Base-by-base conservation (phyloP, 805 yeast genomes). In the Starmerella sirachaensis region DNA sequence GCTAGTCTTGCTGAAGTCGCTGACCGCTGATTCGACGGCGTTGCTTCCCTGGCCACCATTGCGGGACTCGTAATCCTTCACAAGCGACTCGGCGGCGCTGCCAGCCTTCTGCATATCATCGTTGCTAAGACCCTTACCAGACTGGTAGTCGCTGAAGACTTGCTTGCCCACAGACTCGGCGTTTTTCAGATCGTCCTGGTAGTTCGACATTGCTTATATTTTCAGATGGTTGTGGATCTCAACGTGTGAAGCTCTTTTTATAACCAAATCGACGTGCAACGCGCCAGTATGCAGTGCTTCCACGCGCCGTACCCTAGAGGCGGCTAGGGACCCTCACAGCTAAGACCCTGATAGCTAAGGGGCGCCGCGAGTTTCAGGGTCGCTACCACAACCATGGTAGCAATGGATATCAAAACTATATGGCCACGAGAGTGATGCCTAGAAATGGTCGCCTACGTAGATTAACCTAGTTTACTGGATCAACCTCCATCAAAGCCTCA, bases 401-500 rank as follows among this genome's bases (percentile, higher is more conserved):
- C n/a, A n/a, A n/a, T n/a, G n/a, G n/a, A n/a, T n/a, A n/a, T n/a
- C n/a, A n/a, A n/a, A n/a, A n/a, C n/a, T n/a, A n/a, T n/a, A n/a
- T n/a, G n/a, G n/a, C n/a, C n/a, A n/a, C n/a, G n/a, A n/a, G n/a
- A n/a, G n/a, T n/a, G n/a, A n/a, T n/a, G n/a, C n/a, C n/a, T n/a
- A n/a, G n/a, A n/a, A n/a, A n/a, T n/a, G n/a, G n/a, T n/a, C n/a
- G n/a, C n/a, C n/a, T n/a, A n/a, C n/a, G n/a, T n/a, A n/a, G n/a
- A n/a, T n/a, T 18, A 2, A 9, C n/a, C 31, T 32, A 42, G 22
- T 13, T 31, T n/a, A 42, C 41, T 5, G 57, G 61, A 50, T 70
- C 76, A 24, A 72, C 64, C 43, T 70, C 76, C 76, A 71, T 72
- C 8, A 59, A 60, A 37, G 64, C 67, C 11, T 49, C 54, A n/a